A percentile compares a stretch with the other conserved stretches of the same genome.
These are phyloP conservation scores for Malus hybrid DNA, from an alignment of 331 rosid species.

Conservation along the genomic window DNA sequence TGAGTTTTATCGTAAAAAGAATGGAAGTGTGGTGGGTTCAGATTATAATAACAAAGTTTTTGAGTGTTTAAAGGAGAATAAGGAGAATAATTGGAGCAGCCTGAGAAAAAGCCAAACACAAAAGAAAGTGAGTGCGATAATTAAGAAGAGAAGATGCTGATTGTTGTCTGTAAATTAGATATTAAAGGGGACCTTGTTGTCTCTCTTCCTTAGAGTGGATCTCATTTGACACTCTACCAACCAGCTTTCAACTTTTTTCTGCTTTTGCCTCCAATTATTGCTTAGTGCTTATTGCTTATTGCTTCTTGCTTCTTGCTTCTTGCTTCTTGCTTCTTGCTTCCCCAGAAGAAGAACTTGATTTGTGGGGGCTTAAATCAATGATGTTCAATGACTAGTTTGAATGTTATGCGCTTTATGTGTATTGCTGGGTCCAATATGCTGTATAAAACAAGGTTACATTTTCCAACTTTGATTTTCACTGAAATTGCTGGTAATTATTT, in stretches of 20 bases:
- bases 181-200: constrained; percentile 30
- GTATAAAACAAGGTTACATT: not conserved
- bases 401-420: not conserved
- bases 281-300: no score
- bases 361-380: constrained; percentile 11
- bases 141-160: constrained; percentile 20
- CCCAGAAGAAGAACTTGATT: constrained; percentile 13
- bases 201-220: constrained; percentile 27
- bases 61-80: constrained; percentile 2
- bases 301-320: no score
- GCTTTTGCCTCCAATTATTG: constrained; percentile 23
- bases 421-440: constrained; percentile 7
- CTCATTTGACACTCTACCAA: constrained; percentile 42
- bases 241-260: constrained; percentile 31
- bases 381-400: not conserved
- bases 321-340: not conserved
- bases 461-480: not conserved
- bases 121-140: not conserved
- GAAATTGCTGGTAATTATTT: not conserved
- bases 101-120: constrained; percentile 6
- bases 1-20: not conserved
- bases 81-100: not conserved
- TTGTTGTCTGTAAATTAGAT: constrained; percentile 32
- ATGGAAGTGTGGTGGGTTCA: not conserved
- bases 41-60: not conserved